Conservation (phyloP, 805 yeast species). For the Saturnispora ahearnii region DNA sequence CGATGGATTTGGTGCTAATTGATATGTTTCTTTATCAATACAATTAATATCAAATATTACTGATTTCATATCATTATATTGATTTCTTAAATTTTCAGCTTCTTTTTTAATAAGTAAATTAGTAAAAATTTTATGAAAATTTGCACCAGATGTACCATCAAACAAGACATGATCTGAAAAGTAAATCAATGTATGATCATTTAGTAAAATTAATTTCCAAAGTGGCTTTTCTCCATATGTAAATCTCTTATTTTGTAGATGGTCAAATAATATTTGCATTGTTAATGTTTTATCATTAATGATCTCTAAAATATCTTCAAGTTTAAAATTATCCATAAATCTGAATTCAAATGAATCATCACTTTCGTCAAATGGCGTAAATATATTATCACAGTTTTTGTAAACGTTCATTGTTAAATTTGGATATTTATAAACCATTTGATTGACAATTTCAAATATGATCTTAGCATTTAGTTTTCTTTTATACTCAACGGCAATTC, state of each 20-base stretch:
- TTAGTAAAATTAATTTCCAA: slow-evolving; percentile 16
- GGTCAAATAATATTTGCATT: slow-evolving; percentile 7
- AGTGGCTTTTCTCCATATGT: slow-evolving; percentile 12
- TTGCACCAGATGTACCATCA: slow-evolving; percentile 28
- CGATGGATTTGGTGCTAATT: slow-evolving; percentile 11
- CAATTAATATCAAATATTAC: slow-evolving; percentile 4
- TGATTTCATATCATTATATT: neutral
- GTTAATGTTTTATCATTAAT: slow-evolving; percentile 4
- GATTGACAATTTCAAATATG: slow-evolving; percentile 6
- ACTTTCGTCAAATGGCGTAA: neutral
- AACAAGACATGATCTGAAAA: slow-evolving; percentile 27
- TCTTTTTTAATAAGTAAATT: neutral
- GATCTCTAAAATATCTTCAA: slow-evolving; percentile 11
- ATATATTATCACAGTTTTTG: neutral
- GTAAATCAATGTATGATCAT: slow-evolving; percentile 14
- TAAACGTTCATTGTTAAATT: slow-evolving; percentile 16
- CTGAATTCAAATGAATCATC: slow-evolving; percentile 5
- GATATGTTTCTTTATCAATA: neutral
- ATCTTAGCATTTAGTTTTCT: slow-evolving; percentile 3
- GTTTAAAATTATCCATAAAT: slow-evolving; percentile 6
- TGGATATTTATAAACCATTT: slow-evolving; percentile 13
- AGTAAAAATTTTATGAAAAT: slow-evolving; percentile 25
- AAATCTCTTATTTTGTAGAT: slow-evolving; percentile 7
- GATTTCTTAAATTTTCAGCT: neutral
- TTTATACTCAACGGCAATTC: slow-evolving; percentile 10